Conservation (phyloP, 2,329 filamentous ascomycete species). For the Chaetomiaceae sp. region DNA sequence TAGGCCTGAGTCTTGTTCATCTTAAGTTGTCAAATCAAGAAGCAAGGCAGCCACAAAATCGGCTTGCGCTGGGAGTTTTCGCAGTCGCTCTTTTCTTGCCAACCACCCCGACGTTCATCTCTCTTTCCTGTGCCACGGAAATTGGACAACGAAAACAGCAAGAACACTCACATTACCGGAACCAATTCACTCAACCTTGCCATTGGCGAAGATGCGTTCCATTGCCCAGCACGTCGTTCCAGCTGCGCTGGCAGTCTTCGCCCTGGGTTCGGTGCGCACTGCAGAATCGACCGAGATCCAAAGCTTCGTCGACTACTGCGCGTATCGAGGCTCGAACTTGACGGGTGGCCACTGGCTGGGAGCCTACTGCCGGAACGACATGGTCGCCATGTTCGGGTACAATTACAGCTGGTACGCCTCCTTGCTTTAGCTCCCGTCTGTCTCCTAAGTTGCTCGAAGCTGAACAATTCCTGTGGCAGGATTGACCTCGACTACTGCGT, state of each 20-base stretch:
- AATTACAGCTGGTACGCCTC: constrained; percentile 37
- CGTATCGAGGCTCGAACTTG: constrained; percentile 34
- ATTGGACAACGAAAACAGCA: too few relatives aligned
- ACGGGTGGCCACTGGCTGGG: constrained; percentile 32
- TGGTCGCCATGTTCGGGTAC: constrained; percentile 34
- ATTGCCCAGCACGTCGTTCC: background rate
- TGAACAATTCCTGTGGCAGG: constrained; percentile 24
- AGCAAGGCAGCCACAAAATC: too few relatives aligned
- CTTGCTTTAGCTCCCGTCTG: background rate
- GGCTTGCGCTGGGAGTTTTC: too few relatives aligned
- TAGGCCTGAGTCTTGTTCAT: too few relatives aligned
- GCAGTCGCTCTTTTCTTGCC: too few relatives aligned
- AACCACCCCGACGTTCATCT: too few relatives aligned
- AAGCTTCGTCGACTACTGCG: constrained; percentile 34
- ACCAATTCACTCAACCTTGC: background rate
- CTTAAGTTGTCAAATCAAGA: too few relatives aligned
- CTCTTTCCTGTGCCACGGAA: background rate
- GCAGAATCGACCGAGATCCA: background rate
- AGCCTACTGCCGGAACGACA: constrained; percentile 38
- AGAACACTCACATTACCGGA: too few relatives aligned
- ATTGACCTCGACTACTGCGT: constrained; percentile 35
- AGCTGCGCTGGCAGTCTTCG: background rate
- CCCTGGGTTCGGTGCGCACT: background rate
- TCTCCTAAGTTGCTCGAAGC: too few relatives aligned
- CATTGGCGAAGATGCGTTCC: constrained; percentile 1